A percentile compares a stretch with the other conserved stretches of the same genome.
Evolutionary conservation across 495 filamentous ascomycete genomes (phyloP).

Genomic region (Hypoxylon fragiforme): DNA sequence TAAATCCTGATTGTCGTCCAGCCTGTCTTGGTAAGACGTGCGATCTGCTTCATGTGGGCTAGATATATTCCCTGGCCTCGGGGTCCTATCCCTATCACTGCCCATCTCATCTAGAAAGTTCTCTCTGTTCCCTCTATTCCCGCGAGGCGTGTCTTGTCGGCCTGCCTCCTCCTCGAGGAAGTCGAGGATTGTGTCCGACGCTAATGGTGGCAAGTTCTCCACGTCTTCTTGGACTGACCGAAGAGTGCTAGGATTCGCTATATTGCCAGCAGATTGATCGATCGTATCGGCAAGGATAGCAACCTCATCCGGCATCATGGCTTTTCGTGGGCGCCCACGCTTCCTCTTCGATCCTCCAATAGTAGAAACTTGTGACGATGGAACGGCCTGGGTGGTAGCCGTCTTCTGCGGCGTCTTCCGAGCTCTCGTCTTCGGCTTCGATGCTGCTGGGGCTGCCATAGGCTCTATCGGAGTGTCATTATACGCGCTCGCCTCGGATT

Average conservation of each 20-base stretch:
- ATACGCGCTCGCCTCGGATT: conserved; percentile 22
- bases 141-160: conserved; percentile 18
- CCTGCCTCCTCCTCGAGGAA: background rate
- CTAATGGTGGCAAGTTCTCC: background rate
- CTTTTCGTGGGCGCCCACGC: conserved; percentile 37
- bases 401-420: conserved; percentile 34
- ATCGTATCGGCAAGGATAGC: conserved; percentile 24
- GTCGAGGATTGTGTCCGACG: background rate
- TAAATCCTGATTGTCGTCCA: conserved; percentile 14
- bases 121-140: conserved; percentile 36
- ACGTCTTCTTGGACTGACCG: conserved; percentile 1
- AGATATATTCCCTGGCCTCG: conserved; percentile 13
- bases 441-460: conserved; percentile 12
- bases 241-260: conserved; percentile 2
- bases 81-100: conserved; percentile 13
- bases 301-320: conserved; percentile 31
- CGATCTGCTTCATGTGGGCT: background rate
- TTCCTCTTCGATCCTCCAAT: conserved; percentile 29
- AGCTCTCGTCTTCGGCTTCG: conserved; percentile 38
- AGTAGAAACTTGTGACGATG: conserved; percentile 32
- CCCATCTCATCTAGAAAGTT: conserved; percentile 19
- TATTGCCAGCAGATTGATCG: background rate
- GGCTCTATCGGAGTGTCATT: conserved; percentile 12
- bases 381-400: conserved; percentile 12
- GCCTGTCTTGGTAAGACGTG: conserved; percentile 20